These are phyloP conservation scores for Collybia mongolica DNA, from an alignment of 768 basidiomycete genomes.

Conservation along the genomic window DNA sequence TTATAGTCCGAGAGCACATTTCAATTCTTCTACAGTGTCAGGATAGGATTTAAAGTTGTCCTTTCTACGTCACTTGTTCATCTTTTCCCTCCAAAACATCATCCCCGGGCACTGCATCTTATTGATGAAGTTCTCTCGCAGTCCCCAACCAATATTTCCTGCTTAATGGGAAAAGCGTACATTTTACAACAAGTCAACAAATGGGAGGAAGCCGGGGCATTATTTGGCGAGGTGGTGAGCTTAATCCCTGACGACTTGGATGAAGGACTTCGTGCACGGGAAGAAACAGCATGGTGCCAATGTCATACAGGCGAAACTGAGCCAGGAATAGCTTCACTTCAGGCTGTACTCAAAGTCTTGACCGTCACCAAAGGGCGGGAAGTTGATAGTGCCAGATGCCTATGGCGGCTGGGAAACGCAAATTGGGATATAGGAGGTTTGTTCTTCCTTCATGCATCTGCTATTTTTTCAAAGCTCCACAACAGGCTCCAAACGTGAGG, in stretches of 20 bases:
- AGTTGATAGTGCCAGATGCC: slow-evolving; percentile 69
- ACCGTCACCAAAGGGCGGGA: slow-evolving; percentile 45
- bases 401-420: slow-evolving; percentile 83
- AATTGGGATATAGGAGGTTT: slow-evolving; percentile 72
- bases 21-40: slow-evolving; percentile 41
- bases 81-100: slow-evolving; percentile 87
- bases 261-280: slow-evolving; percentile 61
- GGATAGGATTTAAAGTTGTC: slow-evolving; percentile 65
- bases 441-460: slow-evolving; percentile 17
- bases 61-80: slow-evolving; percentile 81
- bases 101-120: slow-evolving; percentile 70
- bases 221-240: slow-evolving; percentile 60
- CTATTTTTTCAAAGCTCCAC: slow-evolving; percentile 1
- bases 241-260: slow-evolving; percentile 44
- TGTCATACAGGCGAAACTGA: slow-evolving; percentile 50
- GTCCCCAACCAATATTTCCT: slow-evolving; percentile 60
- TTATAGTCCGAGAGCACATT: not conserved
- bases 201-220: slow-evolving; percentile 64
- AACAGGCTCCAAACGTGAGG: slow-evolving; percentile 49
- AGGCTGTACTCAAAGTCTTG: slow-evolving; percentile 43
- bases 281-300: slow-evolving; percentile 87
- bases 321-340: slow-evolving; percentile 45
- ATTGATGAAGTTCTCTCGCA: slow-evolving; percentile 68
- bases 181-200: slow-evolving; percentile 60
- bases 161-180: slow-evolving; percentile 75